Conservation (phyloP, 306 rosid genomes). For the Phaseolus lunatus region DNA sequence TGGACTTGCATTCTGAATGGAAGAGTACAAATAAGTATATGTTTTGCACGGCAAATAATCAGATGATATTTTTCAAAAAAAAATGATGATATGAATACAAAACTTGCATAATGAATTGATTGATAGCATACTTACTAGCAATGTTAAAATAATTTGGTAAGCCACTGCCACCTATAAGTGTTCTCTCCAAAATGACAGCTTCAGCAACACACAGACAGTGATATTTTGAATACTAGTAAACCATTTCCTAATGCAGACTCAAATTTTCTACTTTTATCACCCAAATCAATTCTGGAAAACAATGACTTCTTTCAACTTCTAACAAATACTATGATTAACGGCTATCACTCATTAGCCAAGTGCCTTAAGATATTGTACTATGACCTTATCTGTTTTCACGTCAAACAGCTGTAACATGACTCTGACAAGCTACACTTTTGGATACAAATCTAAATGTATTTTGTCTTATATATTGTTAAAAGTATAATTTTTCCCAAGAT, state of each 20-base stretch:
- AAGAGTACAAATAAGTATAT: background rate
- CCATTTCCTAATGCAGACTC: too few relatives aligned
- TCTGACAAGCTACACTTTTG: too few relatives aligned
- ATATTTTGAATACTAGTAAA: too few relatives aligned
- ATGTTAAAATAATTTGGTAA: background rate
- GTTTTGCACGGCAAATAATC: background rate
- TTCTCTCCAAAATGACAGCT: too few relatives aligned
- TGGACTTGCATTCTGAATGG: background rate
- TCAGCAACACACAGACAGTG: conserved; percentile 30
- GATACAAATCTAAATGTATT: too few relatives aligned
- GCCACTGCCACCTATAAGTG: too few relatives aligned
- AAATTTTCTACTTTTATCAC: too few relatives aligned
- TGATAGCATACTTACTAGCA: background rate
- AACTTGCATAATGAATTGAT: background rate
- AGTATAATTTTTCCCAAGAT: too few relatives aligned
- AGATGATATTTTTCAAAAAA: background rate
- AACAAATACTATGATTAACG: background rate
- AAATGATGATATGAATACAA: background rate
- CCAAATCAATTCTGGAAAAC: too few relatives aligned
- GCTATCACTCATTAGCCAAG: conserved; percentile 43
- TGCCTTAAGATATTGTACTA: conserved; percentile 45
- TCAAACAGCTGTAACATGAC: too few relatives aligned
- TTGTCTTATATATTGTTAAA: too few relatives aligned
- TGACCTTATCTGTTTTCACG: conserved; percentile 27
- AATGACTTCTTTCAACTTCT: background rate